Base-by-base conservation (phyloP, 2,329 filamentous ascomycete species). In the Raffaelea ambrosiae region DNA sequence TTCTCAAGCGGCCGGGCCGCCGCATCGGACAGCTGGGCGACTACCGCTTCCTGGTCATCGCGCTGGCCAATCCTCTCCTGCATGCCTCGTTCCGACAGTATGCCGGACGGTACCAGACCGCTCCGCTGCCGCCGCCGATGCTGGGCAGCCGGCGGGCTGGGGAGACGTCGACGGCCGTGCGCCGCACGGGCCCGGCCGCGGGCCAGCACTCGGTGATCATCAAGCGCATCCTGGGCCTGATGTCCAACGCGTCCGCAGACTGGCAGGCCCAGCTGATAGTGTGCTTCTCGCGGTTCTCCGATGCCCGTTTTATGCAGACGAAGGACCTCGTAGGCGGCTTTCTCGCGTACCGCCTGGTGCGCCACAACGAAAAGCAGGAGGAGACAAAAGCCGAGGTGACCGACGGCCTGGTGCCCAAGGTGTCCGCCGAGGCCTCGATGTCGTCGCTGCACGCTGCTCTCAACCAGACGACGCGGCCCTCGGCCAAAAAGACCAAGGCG, bases 121-220 rank as follows among this genome's bases (percentile, higher is more conserved):
- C 50, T 54, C 26, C 7, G 26, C 26, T 13, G 26, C 7, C 26
- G 26, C 7, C 26, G 26, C n/a, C n/a, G 14, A 55, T 55, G 36
- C 18, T 14, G 36, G 36, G 18, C 10, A 8, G 22, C 3, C 11
- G 5, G 20, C 18, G 5, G n/a, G 29, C 48, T 26, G 10, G 36
- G n/a, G 43, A 56, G 57, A 33, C 9, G 31, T 16, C 31, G 16
- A 16, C 10, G 14, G 47, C 51, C 3, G 41, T 49, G 3, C 60
- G 66, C 5, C 64, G 61, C 35, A 63, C 66, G 3, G 71, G 70
- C 0, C 72, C 67, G 8, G 59, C 71, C 11, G 71, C 77, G 22
- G 83, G 83, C 2, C 79, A 86, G 50, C 86, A 95, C 63, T 89
- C 86, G 3, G 85, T 84, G 4, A 84, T 95, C 46, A 79, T 94